Evolutionary conservation across 148 eudicot species (phyloP).

Genomic region (Silene conica): DNA sequence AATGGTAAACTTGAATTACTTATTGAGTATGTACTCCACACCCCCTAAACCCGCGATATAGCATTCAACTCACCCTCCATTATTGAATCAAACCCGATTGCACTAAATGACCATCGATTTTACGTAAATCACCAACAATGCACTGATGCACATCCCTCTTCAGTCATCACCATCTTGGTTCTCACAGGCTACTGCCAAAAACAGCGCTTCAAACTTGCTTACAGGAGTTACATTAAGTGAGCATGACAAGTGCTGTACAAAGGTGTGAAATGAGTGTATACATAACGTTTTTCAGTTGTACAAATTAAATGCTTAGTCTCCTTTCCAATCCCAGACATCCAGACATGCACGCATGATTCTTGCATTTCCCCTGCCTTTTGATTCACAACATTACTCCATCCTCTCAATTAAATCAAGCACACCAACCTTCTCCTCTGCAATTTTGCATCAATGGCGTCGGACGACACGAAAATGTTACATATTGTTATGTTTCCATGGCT

Average conservation of each 20-base stretch:
- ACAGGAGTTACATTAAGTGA: no score
- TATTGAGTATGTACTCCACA: no score
- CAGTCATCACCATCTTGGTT: no score
- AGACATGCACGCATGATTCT: not conserved
- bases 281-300: conserved; percentile 1
- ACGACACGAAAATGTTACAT: conserved; percentile 16
- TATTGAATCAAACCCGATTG: no score
- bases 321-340: not conserved
- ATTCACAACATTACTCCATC: not conserved
- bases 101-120: no score
- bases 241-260: not conserved
- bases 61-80: no score
- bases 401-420: not conserved
- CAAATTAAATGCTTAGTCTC: not conserved
- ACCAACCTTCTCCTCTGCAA: not conserved
- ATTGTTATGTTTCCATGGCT: conserved; percentile 39
- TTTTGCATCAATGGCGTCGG: conserved; percentile 5
- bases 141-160: no score
- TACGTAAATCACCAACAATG: no score
- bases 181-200: no score
- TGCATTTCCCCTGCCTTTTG: not conserved
- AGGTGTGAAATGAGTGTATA: not conserved
- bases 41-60: no score
- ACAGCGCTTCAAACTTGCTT: no score
- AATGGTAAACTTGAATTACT: no score